Evolutionary conservation across 345 rosid species (phyloP).

Genomic region (Eucalyptus curtisii): DNA sequence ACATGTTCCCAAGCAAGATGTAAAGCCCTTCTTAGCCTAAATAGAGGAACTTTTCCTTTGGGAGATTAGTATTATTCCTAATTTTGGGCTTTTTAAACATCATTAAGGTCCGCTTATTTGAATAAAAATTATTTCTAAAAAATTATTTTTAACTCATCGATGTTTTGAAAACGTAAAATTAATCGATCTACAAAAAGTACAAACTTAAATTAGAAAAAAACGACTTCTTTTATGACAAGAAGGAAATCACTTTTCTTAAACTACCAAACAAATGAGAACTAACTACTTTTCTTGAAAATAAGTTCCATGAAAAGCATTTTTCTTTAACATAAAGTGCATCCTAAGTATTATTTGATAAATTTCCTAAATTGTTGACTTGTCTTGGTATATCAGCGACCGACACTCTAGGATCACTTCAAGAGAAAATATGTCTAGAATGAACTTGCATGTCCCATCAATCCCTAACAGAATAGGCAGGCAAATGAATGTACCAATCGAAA

Average conservation of each 20-base stretch:
- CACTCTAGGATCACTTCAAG: not conserved
- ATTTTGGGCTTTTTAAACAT: no score
- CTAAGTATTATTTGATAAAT: not conserved
- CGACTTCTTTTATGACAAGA: not conserved
- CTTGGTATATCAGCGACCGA: not conserved
- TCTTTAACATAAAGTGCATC: no score
- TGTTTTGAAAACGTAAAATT: rapidly evolving
- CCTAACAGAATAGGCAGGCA: not conserved
- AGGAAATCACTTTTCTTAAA: not conserved
- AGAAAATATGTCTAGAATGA: not conserved
- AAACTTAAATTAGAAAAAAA: not conserved
- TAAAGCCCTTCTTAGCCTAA: not conserved
- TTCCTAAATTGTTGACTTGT: not conserved
- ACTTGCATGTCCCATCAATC: not conserved
- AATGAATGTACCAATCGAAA: no score
- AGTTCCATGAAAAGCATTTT: no score
- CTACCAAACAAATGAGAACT: no score
- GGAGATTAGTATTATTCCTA: not conserved
- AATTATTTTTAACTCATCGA: not conserved
- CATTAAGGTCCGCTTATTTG: not conserved
- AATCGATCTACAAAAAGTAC: no score
- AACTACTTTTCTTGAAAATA: not conserved
- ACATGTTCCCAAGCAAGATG: not conserved
- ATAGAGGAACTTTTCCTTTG: not conserved
- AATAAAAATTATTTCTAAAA: not conserved